Percentiles rank a stretch among this genome's conserved stretches.
phyloP scores from a whole-genome alignment of 2,329 filamentous ascomycete species.

The Pleochaeta shiraiana region DNA sequence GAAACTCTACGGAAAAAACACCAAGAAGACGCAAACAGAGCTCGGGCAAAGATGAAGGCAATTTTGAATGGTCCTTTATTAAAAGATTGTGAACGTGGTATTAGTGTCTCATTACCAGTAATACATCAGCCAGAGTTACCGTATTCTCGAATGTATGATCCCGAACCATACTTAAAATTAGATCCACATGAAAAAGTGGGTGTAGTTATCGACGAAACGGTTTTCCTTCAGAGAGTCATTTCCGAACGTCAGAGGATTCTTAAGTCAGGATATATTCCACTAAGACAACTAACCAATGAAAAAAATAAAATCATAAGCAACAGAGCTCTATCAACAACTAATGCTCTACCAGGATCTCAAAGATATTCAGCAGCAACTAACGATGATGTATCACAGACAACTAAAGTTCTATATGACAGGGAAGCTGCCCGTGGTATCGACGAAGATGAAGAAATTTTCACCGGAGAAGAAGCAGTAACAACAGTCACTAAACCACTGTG shows the following conservation, averaged over 20 bases:
- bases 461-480: slow-evolving; percentile 62
- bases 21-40: slow-evolving; percentile 38
- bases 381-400: slow-evolving; percentile 70
- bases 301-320: slow-evolving; percentile 17
- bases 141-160: slow-evolving; percentile 31
- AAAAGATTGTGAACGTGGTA: background rate
- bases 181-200: slow-evolving; percentile 38
- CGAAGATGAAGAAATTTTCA: slow-evolving; percentile 92
- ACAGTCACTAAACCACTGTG: slow-evolving; percentile 46
- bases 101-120: too few relatives aligned
- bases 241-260: slow-evolving; percentile 36
- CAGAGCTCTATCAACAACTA: slow-evolving; percentile 15
- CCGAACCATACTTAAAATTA: slow-evolving; percentile 42
- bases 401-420: slow-evolving; percentile 74
- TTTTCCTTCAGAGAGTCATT: slow-evolving; percentile 33
- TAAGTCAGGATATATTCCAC: slow-evolving; percentile 46
- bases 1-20: slow-evolving; percentile 44
- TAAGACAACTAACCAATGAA: slow-evolving; percentile 23
- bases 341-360: slow-evolving; percentile 29
- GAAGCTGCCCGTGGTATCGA: slow-evolving; percentile 79
- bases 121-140: slow-evolving; percentile 15
- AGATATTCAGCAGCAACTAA: slow-evolving; percentile 47
- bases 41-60: slow-evolving; percentile 23
- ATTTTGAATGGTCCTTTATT: background rate
- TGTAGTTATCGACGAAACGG: slow-evolving; percentile 32